Base-by-base conservation (phyloP, 179 eudicot genomes). In the Silene coronaria region DNA sequence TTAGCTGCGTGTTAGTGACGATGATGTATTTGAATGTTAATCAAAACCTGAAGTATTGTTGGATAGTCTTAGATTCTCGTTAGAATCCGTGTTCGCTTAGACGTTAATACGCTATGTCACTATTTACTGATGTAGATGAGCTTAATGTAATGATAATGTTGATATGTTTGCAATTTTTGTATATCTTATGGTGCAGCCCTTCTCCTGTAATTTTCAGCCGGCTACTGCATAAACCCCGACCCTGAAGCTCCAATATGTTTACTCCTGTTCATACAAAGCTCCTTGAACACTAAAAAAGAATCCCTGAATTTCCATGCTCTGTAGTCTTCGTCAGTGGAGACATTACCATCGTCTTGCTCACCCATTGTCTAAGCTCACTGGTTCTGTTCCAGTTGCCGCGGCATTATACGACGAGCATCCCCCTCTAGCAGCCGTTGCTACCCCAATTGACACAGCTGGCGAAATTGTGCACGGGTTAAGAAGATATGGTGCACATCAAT, bases 401-500 rank as follows among this genome's bases (percentile, higher is more conserved):
- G 46, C 70, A 13, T 51, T 77, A 64, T 48, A 68, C 70, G 67
- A 79, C 61, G 79, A 81, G 10, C 17, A 81, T 30, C 1, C 32
- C 36, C 14, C 58, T 67, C 5, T 28, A 68, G 45, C 23, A 28
- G 16, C 48, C 58, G 34, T 59, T 17, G 28, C 46, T 38, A 38
- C 13, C 12, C 61, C 71, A 26, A 10, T n/a, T 22, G 75, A 73
- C 66, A 14, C 78, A 3, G 72, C 76, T 46, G 48, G 63, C 4
- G 85, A 76, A 38, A 80, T 82, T 57, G 55, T 88, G 16, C 7
- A 22, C 61, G 81, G 82, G n/a, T 57, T 87, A 22, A 74, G 68
- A 68, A 48, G 14, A 21, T 73, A 53, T n/a, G 86, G 89, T 5
- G 57, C 78, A 19, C 6, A 71, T 6, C 67, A 38, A 30, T 80